These are phyloP conservation scores for Botryotinia convoluta DNA, from an alignment of 2,329 filamentous ascomycete genomes.

Conservation along the genomic window DNA sequence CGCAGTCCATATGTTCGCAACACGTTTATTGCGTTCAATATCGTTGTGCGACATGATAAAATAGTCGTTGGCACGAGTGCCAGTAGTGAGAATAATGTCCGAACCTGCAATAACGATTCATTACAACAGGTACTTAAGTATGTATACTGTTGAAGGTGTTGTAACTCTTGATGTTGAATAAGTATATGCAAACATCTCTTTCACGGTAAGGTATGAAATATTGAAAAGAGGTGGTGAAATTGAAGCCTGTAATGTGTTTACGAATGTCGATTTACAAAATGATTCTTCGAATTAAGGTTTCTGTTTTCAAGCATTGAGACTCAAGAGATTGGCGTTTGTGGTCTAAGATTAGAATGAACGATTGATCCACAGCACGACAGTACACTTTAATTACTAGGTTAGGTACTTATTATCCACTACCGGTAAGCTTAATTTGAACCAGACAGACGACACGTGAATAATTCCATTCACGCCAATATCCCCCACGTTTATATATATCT, in stretches of 20 bases:
- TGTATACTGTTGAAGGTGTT: not conserved
- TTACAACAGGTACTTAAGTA: slow-evolving; percentile 10
- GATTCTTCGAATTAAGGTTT: slow-evolving; percentile 7
- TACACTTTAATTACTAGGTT: not conserved
- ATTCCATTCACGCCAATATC: not conserved
- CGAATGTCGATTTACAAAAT: not conserved
- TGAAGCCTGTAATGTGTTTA: not conserved
- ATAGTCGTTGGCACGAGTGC: slow-evolving; percentile 5
- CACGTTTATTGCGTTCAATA: slow-evolving; percentile 22
- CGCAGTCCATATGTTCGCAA: slow-evolving; percentile 35
- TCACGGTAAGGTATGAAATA: not conserved
- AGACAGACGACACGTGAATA: not conserved
- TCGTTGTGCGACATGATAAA: slow-evolving; percentile 9
- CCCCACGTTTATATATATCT: not conserved
- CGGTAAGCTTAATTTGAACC: not conserved
- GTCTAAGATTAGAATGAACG: not conserved
- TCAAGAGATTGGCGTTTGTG: not conserved
- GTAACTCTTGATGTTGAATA: not conserved
- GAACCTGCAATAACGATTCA: slow-evolving; percentile 16
- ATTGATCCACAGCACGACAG: not conserved
- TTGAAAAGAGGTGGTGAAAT: not conserved
- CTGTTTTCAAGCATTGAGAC: slow-evolving; percentile 1
- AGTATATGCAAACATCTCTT: not conserved
- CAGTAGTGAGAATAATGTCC: not conserved
- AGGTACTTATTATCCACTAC: not conserved